Conservation (phyloP, 2,329 filamentous ascomycete genomes). For the Xylaria sp. region DNA sequence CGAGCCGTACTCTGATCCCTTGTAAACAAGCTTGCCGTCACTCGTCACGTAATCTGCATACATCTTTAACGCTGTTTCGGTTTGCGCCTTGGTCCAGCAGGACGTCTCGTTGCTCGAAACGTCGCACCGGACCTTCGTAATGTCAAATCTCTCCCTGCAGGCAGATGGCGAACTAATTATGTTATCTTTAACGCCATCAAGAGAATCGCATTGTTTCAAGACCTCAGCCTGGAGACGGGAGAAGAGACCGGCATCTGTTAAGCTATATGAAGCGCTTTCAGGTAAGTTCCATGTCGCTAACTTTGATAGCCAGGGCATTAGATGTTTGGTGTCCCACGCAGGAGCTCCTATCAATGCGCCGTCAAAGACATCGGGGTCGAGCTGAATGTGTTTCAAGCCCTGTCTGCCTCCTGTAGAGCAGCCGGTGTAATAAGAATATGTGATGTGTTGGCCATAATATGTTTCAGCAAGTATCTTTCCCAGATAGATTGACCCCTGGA, state of each 20-base stretch:
- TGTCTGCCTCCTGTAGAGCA: constrained; percentile 67
- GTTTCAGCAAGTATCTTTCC: constrained; percentile 57
- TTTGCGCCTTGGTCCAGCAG: constrained; percentile 55
- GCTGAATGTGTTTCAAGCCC: constrained; percentile 58
- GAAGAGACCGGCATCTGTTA: constrained; percentile 56
- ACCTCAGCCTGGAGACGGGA: constrained; percentile 56
- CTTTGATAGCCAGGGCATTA: constrained; percentile 55
- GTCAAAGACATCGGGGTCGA: constrained; percentile 63
- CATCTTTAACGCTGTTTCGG: constrained; percentile 48
- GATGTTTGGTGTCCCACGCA: constrained; percentile 60
- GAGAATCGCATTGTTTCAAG: constrained; percentile 56
- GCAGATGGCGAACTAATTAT: constrained; percentile 55
- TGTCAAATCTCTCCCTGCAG: constrained; percentile 51
- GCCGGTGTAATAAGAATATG: constrained; percentile 61
- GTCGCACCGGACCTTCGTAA: constrained; percentile 51
- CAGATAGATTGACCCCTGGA: constrained; percentile 58
- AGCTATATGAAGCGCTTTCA: constrained; percentile 51
- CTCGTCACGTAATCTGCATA: constrained; percentile 45
- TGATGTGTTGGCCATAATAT: constrained; percentile 57
- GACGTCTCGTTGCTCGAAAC: constrained; percentile 41
- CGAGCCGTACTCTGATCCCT: constrained; percentile 57
- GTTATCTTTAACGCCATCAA: constrained; percentile 56
- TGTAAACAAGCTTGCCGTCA: constrained; percentile 46
- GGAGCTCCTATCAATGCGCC: constrained; percentile 60
- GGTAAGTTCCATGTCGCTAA: constrained; percentile 58